Evolutionary conservation across 1,139 yeast genomes (phyloP).

Genomic region (Sugiyamaella paludigena): DNA sequence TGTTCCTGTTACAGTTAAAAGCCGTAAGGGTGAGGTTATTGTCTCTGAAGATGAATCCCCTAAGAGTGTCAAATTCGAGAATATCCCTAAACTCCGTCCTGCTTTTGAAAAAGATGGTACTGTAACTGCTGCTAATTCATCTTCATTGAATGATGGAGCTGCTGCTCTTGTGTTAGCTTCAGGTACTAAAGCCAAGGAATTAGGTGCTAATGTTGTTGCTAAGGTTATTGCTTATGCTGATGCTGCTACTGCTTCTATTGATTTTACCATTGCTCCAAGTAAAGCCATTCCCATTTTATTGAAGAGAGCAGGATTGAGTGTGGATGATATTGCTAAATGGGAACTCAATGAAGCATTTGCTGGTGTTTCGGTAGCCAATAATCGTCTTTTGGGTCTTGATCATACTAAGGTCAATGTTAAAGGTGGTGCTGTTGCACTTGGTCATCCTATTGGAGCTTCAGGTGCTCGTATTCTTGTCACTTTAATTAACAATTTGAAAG

Average conservation of each 20-base stretch:
- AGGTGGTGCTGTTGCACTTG: conserved; percentile 96
- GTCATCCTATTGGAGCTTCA: conserved; percentile 94
- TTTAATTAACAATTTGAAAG: conserved; percentile 65
- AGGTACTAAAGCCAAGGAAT: conserved; percentile 64
- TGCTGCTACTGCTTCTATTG: conserved; percentile 88
- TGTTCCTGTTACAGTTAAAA: conserved; percentile 54
- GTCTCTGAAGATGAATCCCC: conserved; percentile 67
- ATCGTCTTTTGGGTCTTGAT: conserved; percentile 62
- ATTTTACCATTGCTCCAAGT: conserved; percentile 91
- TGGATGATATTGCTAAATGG: conserved; percentile 57
- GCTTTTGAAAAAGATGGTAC: conserved; percentile 90
- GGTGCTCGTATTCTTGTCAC: conserved; percentile 92
- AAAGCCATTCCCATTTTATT: conserved; percentile 87
- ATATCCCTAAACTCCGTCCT: conserved; percentile 71
- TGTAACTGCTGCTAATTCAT: conserved; percentile 92
- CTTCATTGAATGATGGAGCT: conserved; percentile 91
- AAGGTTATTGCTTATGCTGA: conserved; percentile 88
- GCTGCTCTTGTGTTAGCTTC: conserved; percentile 85
- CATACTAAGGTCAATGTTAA: conserved; percentile 74
- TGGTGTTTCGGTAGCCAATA: conserved; percentile 86
- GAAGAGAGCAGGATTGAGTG: conserved; percentile 49
- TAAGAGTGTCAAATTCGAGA: conserved; percentile 63
- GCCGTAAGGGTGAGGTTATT: conserved; percentile 49
- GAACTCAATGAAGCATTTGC: conserved; percentile 95
- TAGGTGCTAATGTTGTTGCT: conserved; percentile 65